A percentile compares a stretch with the other conserved stretches of the same genome.
Evolutionary conservation across 202 grass and related monocot genomes (phyloP).

Genomic region (Alloteropsis angusta): DNA sequence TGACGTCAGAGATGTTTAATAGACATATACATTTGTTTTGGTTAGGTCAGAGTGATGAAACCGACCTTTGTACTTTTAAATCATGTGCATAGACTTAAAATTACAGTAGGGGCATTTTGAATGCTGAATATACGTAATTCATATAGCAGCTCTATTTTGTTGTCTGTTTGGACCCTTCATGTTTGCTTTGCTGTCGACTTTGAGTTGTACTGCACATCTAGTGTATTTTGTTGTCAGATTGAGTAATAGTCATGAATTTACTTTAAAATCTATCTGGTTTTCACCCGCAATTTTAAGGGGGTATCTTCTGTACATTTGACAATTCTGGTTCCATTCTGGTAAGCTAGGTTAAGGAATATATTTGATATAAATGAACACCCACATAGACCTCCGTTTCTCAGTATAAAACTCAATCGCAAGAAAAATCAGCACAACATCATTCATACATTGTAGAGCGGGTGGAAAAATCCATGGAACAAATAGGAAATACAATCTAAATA

Average conservation of each 20-base stretch:
- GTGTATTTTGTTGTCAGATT: neutral
- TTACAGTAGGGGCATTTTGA: neutral
- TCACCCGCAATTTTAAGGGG: neutral
- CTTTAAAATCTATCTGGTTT: neutral
- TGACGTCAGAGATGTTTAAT: neutral
- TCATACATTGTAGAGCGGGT: neutral
- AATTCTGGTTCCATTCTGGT: neutral
- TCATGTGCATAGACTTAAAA: neutral
- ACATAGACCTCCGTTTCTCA: neutral
- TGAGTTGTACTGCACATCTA: neutral
- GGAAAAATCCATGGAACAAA: neutral
- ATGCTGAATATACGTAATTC: neutral
- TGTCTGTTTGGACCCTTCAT: neutral
- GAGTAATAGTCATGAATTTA: neutral
- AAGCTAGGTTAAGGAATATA: neutral
- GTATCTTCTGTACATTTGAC: neutral
- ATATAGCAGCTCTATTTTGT: neutral
- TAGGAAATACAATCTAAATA: neutral
- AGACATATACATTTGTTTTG: neutral
- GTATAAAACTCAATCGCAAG: neutral
- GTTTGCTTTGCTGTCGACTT: neutral
- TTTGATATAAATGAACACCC: neutral
- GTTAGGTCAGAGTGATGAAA: neutral
- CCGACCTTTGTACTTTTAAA: neutral
- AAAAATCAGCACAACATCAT: neutral